Evolutionary conservation across 2,329 filamentous ascomycete genomes (phyloP).

Genomic region (Eutypa lata): DNA sequence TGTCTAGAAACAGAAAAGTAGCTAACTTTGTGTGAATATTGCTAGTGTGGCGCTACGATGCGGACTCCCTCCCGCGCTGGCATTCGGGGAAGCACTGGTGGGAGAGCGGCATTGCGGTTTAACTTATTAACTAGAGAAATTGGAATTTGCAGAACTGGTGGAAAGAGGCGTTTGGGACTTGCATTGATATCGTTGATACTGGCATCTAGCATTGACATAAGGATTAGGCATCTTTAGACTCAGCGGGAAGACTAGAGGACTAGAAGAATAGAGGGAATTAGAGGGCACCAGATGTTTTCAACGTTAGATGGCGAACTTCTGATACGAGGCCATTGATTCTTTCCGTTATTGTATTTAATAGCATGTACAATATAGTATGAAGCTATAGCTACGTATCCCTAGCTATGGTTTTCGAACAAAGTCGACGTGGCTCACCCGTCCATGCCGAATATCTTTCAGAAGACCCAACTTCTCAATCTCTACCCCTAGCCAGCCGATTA

Average conservation of each 20-base stretch:
- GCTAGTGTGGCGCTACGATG: slow-evolving; percentile 60
- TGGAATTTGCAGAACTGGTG: slow-evolving; percentile 1
- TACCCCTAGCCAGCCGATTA: slow-evolving; percentile 66
- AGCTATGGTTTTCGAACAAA: not conserved
- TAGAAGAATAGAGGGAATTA: too few relatives aligned
- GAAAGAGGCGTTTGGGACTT: slow-evolving; percentile 1
- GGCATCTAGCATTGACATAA: not conserved
- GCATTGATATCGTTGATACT: not conserved
- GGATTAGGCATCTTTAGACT: not conserved
- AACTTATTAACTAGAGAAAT: not conserved
- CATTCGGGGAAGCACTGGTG: slow-evolving; percentile 62
- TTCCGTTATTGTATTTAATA: too few relatives aligned
- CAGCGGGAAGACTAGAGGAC: too few relatives aligned
- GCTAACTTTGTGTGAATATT: too few relatives aligned
- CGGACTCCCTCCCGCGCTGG: slow-evolving; percentile 50
- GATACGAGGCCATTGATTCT: too few relatives aligned
- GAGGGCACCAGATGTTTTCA: too few relatives aligned
- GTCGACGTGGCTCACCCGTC: slow-evolving; percentile 18
- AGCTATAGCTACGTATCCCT: not conserved
- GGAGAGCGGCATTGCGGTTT: slow-evolving; percentile 39
- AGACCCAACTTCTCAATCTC: slow-evolving; percentile 39
- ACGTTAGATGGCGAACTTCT: too few relatives aligned
- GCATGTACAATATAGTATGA: not conserved
- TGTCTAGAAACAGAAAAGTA: not conserved
- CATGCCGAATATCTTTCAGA: slow-evolving; percentile 28